Base-by-base conservation (phyloP, 345 rosid genomes). In the Microcos paniculata region DNA sequence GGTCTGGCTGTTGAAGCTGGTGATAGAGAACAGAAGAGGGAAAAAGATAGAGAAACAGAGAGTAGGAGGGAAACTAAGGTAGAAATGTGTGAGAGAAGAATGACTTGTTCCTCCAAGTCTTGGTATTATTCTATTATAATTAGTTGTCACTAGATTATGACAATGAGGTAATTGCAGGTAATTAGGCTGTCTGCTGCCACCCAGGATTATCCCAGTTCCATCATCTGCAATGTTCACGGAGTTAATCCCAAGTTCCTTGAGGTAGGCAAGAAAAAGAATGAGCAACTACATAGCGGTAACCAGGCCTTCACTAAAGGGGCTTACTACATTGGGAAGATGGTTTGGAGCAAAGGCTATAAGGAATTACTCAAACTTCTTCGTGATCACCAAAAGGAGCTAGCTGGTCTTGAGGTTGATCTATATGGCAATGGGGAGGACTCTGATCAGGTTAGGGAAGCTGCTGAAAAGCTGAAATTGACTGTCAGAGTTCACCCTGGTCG, bases 271-370 rank as follows among this genome's bases (percentile, higher is more conserved):
- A 86, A 80, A 77, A 92, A 83, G 81, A 75, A 82, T 70, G 89
- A 91, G 81, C 82, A 81, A 71, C 94, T 83, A 79, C 85, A 85
- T 59, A 77, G 70, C 57, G 87, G 87, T 71, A 76, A 75, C 42
- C 83, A 77, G 70, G 84, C 94, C 23, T 96, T 90, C 80, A 82
- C 81, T 4, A 93, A 90, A 87, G 94, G 88, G n/a, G 89, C 92
- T 19, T 93, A 92, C 84, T 93, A 92, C 82, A 96, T 96, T 75
- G 98, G 97, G 58, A 96, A 96, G 86, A 94, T 96, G 97, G 87
- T 92, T 10, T 94, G 99, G 99, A 91, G 85, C 87, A 96, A 96
- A 89, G 98, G 99, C 79, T 96, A 92, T 83, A 87, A 80, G 79
- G 99, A 96, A 83, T 88, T 96, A 35, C 90, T 96, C 74, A 87